These are phyloP conservation scores for Quercus wislizeni DNA, from an alignment of 306 rosid genomes.

Conservation along the genomic window DNA sequence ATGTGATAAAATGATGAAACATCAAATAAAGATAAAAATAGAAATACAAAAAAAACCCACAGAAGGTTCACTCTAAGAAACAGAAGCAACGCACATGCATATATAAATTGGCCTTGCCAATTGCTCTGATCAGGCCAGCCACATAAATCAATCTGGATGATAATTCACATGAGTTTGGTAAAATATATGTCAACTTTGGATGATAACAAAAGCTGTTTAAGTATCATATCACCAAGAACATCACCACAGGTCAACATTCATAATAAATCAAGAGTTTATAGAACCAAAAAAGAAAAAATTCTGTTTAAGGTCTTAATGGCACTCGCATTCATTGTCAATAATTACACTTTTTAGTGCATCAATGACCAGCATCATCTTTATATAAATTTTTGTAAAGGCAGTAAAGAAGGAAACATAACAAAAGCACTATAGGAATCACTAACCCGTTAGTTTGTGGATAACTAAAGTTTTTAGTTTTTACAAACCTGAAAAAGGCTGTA, in stretches of 20 bases:
- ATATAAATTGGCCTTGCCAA: neutral
- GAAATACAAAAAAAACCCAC: no score
- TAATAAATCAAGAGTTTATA: neutral
- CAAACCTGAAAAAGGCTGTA: no score
- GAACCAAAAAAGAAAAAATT: neutral
- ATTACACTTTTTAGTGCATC: neutral
- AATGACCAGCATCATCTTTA: neutral
- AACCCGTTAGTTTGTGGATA: no score
- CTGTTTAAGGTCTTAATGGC: neutral
- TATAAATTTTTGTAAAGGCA: neutral
- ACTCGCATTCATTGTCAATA: conserved; percentile 2
- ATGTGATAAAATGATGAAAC: no score
- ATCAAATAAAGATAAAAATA: no score
- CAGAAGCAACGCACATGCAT: no score
- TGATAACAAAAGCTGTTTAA: neutral
- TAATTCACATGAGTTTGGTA: neutral
- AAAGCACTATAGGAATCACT: no score
- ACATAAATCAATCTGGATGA: neutral
- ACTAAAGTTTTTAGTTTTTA: no score
- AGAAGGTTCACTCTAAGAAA: no score
- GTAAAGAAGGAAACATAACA: neutral
- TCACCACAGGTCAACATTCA: neutral
- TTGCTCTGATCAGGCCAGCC: neutral
- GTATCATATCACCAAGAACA: neutral
- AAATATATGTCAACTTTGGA: neutral